Conservation (phyloP, 2,329 filamentous ascomycete species). For the Monosporascus sp. region DNA sequence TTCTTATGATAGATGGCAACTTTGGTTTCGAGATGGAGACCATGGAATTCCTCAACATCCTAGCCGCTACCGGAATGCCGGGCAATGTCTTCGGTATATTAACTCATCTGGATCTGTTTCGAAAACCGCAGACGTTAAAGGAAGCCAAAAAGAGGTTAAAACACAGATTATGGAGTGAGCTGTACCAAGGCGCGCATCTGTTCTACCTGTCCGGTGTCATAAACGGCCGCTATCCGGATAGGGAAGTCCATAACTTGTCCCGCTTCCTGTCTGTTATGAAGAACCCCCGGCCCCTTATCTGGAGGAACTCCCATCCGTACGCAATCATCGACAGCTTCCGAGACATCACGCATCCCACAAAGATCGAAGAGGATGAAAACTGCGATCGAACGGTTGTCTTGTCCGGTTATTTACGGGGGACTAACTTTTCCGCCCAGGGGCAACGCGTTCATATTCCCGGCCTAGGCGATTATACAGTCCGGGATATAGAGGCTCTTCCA, state of each 20-base stretch:
- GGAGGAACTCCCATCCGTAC: constrained; percentile 95
- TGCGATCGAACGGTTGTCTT: constrained; percentile 88
- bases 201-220: constrained; percentile 97
- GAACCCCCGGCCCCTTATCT: constrained; percentile 91
- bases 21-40: constrained; percentile 99
- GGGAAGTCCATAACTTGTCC: constrained; percentile 92
- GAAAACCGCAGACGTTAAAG: constrained; percentile 85
- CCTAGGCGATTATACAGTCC: constrained; percentile 80
- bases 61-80: constrained; percentile 94
- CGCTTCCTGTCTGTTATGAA: constrained; percentile 98
- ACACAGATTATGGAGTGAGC: constrained; percentile 90
- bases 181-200: constrained; percentile 94
- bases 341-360: constrained; percentile 89
- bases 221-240: constrained; percentile 93
- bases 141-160: constrained; percentile 95
- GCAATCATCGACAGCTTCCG: constrained; percentile 89
- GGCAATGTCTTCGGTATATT: constrained; percentile 97
- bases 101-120: constrained; percentile 92
- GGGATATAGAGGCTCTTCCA: constrained; percentile 78
- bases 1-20: constrained; percentile 98
- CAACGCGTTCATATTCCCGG: constrained; percentile 90
- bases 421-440: constrained; percentile 82
- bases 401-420: constrained; percentile 90
- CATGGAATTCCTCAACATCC: constrained; percentile 96
- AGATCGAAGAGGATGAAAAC: constrained; percentile 80